Percentiles rank a stretch among this genome's conserved stretches.
These are phyloP conservation scores for Psophocarpus tetragonolobus DNA, from an alignment of 306 rosid genomes.

Conservation along the genomic window DNA sequence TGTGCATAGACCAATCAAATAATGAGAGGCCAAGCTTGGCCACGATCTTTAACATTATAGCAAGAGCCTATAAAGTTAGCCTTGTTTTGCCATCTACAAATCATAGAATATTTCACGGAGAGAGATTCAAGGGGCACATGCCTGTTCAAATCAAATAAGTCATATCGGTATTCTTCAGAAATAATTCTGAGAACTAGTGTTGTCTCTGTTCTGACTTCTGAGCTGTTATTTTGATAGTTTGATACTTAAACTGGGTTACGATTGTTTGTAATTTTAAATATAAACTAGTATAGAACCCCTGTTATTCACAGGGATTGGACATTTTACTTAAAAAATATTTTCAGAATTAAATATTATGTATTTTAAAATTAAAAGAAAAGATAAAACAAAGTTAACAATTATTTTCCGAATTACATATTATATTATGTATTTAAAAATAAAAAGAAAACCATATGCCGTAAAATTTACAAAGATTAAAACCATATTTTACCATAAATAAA, in stretches of 20 bases:
- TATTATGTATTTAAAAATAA: too few relatives aligned
- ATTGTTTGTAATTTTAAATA: background rate
- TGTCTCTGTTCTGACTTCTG: background rate
- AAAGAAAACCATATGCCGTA: too few relatives aligned
- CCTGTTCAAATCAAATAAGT: constrained; percentile 31
- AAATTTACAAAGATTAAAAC: too few relatives aligned
- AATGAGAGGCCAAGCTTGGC: constrained; percentile 37
- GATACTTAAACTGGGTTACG: background rate
- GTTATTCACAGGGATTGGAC: too few relatives aligned
- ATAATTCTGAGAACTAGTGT: constrained; percentile 4
- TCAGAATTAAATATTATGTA: too few relatives aligned
- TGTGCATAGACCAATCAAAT: constrained; percentile 55
- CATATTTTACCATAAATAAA: too few relatives aligned
- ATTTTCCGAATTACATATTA: too few relatives aligned
- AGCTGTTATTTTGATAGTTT: background rate
- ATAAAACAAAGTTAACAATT: too few relatives aligned
- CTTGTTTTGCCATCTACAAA: constrained; percentile 31
- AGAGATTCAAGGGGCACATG: constrained; percentile 39
- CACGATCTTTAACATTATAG: constrained; percentile 37
- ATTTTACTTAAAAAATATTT: too few relatives aligned
- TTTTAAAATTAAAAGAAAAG: too few relatives aligned
- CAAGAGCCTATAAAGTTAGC: constrained; percentile 45
- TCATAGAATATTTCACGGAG: constrained; percentile 39
- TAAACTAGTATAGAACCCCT: too few relatives aligned
- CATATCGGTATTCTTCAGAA: background rate